These are phyloP conservation scores for Ilyonectria robusta DNA, from an alignment of 2,329 filamentous ascomycete species.

Conservation along the genomic window DNA sequence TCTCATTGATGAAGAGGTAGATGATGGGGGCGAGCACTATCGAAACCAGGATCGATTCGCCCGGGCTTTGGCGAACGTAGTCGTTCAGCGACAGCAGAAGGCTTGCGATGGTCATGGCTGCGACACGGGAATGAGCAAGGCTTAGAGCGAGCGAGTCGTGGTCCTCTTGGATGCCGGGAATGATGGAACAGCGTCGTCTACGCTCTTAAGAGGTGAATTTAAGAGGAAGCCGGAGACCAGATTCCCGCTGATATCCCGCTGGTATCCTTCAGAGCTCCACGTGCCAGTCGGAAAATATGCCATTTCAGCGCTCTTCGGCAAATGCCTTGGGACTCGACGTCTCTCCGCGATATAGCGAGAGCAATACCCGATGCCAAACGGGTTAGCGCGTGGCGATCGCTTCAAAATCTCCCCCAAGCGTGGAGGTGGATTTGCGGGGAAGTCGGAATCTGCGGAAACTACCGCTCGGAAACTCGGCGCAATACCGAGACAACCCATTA, in stretches of 20 bases:
- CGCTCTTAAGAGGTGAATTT: not conserved
- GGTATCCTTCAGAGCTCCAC: not conserved
- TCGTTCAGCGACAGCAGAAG: constrained; percentile 39
- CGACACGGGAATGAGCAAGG: not conserved
- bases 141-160: constrained; percentile 1
- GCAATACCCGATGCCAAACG: constrained; percentile 6
- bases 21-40: constrained; percentile 53
- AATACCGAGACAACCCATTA: constrained; percentile 31
- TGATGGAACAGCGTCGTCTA: constrained; percentile 4
- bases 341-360: not conserved
- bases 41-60: constrained; percentile 40
- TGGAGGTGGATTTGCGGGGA: constrained; percentile 29
- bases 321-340: not conserved
- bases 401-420: constrained; percentile 4
- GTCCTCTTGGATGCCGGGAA: not conserved
- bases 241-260: not conserved
- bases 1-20: constrained; percentile 65
- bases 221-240: not conserved
- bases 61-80: constrained; percentile 40
- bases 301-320: not conserved
- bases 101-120: constrained; percentile 47
- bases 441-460: constrained; percentile 20
- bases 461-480: constrained; percentile 37
- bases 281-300: constrained; percentile 1
- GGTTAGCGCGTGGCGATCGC: constrained; percentile 7